Conservation (phyloP, 495 filamentous ascomycete genomes). For the Penicillium bovifimosum region DNA sequence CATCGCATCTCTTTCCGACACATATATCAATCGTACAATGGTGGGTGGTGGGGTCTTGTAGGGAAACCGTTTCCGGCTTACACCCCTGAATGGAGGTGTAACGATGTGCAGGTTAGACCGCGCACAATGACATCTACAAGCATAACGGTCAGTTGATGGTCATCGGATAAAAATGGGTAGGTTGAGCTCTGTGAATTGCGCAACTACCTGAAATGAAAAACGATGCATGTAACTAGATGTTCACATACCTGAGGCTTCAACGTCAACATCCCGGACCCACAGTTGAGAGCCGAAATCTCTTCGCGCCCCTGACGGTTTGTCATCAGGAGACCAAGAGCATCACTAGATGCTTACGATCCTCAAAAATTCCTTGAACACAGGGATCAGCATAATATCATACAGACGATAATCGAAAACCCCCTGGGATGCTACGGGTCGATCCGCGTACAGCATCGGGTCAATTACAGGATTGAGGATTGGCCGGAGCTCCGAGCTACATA, state of each 20-base stretch:
- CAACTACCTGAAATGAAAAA: not conserved
- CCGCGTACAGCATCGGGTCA: not conserved
- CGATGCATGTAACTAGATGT: not conserved
- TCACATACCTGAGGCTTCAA: not conserved
- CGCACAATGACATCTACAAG: not conserved
- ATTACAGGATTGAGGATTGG: not conserved
- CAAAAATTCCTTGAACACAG: not conserved
- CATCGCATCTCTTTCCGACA: not conserved
- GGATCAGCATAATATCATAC: not conserved
- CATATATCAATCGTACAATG: not conserved
- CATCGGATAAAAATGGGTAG: not conserved
- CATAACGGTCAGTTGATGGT: not conserved
- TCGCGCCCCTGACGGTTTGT: constrained; percentile 8
- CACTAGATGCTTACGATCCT: not conserved
- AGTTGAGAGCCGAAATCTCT: constrained; percentile 6
- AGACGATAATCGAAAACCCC: not conserved
- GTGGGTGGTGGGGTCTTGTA: not conserved
- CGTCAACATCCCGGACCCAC: constrained; percentile 3
- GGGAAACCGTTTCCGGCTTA: not conserved
- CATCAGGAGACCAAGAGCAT: not conserved
- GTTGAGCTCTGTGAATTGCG: not conserved
- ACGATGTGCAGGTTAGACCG: not conserved
- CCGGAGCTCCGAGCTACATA: not conserved
- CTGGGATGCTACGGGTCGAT: not conserved
- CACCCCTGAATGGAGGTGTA: not conserved